These are phyloP conservation scores for Chaetomiaceae sp. DNA, from an alignment of 2,329 filamentous ascomycete species.

Conservation along the genomic window DNA sequence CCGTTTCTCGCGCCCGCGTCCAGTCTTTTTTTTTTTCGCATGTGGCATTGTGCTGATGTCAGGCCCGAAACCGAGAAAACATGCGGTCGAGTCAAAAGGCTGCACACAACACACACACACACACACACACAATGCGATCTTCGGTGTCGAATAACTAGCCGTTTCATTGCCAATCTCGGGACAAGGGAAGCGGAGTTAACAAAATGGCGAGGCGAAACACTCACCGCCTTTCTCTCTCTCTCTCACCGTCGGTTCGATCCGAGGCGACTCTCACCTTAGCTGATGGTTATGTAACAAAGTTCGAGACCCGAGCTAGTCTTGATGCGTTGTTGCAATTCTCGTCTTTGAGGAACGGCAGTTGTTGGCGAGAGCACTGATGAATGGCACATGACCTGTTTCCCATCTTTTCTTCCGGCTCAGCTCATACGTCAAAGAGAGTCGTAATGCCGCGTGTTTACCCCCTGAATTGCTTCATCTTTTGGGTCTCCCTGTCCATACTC, in stretches of 20 bases:
- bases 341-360: neutral
- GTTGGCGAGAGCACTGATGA: neutral
- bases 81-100: constrained; percentile 2
- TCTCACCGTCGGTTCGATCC: neutral
- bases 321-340: too few species aligned
- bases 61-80: constrained; percentile 10
- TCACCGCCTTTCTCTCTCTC: neutral
- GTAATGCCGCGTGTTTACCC: too few species aligned
- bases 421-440: neutral
- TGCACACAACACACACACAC: too few species aligned
- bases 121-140: too few species aligned
- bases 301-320: too few species aligned
- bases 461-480: neutral
- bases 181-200: neutral
- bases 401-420: neutral
- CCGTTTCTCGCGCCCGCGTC: too few species aligned
- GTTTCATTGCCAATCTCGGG: constrained; percentile 10
- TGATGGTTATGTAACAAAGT: too few species aligned
- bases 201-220: neutral
- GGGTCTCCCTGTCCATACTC: neutral
- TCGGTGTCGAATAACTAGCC: too few species aligned
- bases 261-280: too few species aligned
- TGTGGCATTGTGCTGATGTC: neutral
- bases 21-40: too few species aligned
- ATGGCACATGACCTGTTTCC: too few species aligned